phyloP scores from a whole-genome alignment of 805 yeast genomes.

The Saccharomycodes ludwigii region DNA sequence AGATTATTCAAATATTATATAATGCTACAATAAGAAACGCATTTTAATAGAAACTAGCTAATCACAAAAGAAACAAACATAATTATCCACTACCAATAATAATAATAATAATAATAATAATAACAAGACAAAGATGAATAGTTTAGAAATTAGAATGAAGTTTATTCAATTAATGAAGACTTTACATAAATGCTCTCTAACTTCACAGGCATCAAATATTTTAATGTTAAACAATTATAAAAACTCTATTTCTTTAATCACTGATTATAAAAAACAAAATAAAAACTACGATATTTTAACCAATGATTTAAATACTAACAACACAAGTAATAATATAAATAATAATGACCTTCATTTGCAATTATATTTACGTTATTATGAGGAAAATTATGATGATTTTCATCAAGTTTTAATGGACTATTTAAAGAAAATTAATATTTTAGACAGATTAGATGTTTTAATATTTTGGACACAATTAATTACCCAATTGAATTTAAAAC shows the following conservation, averaged over 20 bases:
- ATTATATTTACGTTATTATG: constrained; percentile 18
- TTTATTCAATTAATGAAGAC: constrained; percentile 53
- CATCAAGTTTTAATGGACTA: constrained; percentile 23
- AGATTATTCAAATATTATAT: too few relatives aligned
- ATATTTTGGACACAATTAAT: constrained; percentile 10
- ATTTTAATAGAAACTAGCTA: too few relatives aligned
- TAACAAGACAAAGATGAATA: constrained; percentile 44
- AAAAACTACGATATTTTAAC: constrained; percentile 58
- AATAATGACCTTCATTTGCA: constrained; percentile 42
- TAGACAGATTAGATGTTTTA: constrained; percentile 19
- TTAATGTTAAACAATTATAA: too few relatives aligned
- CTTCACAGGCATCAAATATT: too few relatives aligned
- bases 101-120: too few relatives aligned
- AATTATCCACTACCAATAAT: not conserved
- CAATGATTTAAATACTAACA: constrained; percentile 45
- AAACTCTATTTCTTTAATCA: too few relatives aligned
- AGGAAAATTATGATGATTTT: constrained; percentile 22
- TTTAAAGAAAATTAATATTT: constrained; percentile 17
- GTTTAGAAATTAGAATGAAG: constrained; percentile 75
- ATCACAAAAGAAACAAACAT: not conserved
- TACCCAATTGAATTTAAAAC: not conserved
- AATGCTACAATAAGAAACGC: too few relatives aligned
- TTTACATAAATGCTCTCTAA: too few relatives aligned
- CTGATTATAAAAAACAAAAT: too few relatives aligned
- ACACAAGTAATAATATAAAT: constrained; percentile 47